Evolutionary conservation across 2,329 filamentous ascomycete genomes (phyloP), one percentile per base, ranked within the genome.

Genomic region (Aspergillus costaricaensis): DNA sequence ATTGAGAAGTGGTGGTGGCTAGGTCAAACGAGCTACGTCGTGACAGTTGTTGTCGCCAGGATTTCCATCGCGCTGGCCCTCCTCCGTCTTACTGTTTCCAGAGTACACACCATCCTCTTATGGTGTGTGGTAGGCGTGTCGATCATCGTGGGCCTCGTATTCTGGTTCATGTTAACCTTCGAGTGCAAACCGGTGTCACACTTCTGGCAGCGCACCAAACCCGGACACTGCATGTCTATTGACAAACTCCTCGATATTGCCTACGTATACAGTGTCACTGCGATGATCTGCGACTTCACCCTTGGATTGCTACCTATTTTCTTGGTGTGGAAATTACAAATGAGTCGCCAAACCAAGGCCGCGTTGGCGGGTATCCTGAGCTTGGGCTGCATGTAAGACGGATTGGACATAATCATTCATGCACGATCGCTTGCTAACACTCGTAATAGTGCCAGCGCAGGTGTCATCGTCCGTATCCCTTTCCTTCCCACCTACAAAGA

Each of bases 251-350:
- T 67, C 48, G 49, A 62, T 7, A 77, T 86, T 32, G 82, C 80
- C 5, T 84, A 84, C 59, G 69, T 82, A 2, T 84, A 85, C 69
- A 84, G 82, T 63, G 78, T 74, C 2, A 77, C 79, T 17, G 77
- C 79, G 19, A 73, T 77, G 41, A 70, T 78, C 15, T 81, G 81
- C 57, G 84, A 86, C 68, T 81, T 84, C 50, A 81, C 80, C 2
- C 70, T 85, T 14, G 77, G 80, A n/a, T 76, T 85, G 50, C 69
- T 86, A 3, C 84, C 83, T 0, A 78, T 83, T 8, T 82, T 82
- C 61, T 74, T 88, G 3, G 78, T 88, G 1, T 82, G 79, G 75
- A 78, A 80, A 25, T 69, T 87, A 27, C 80, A 86, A 58, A 86
- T 88, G 80, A 80, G 80, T 49, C 66, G 63, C 7, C 78, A 76